These are phyloP conservation scores for Neoconidiobolus thromboides DNA, from an alignment of 371 early-diverging fungal genomes.

Conservation along the genomic window DNA sequence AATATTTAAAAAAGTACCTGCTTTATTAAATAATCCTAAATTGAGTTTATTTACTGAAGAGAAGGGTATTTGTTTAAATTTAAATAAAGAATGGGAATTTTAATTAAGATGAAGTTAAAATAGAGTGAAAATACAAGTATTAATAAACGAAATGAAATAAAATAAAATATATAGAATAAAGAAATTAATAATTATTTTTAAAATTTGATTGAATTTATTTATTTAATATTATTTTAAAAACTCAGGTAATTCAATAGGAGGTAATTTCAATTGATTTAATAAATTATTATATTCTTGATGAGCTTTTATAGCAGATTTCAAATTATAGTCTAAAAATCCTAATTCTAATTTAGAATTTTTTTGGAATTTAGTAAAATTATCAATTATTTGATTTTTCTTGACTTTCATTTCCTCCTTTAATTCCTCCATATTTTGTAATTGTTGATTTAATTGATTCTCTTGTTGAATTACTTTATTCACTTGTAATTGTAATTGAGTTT, in stretches of 20 bases:
- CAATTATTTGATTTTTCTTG: background rate
- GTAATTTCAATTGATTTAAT: background rate
- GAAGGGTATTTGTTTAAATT: too few species aligned
- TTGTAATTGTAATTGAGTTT: too few species aligned
- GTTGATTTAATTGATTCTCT: background rate
- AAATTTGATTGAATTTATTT: too few species aligned
- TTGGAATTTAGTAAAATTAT: background rate
- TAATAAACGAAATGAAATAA: too few species aligned
- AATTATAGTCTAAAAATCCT: background rate
- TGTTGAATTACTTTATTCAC: too few species aligned
- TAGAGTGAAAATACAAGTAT: too few species aligned
- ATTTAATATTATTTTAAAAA: too few species aligned
- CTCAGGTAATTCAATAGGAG: too few species aligned
- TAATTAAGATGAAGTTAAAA: too few species aligned
- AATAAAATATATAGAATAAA: too few species aligned
- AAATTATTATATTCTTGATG: background rate
- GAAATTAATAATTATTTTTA: too few species aligned
- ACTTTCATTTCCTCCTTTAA: background rate
- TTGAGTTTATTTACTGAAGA: background rate
- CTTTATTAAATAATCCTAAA: background rate
- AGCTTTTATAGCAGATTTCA: background rate
- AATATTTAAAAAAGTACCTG: slow-evolving; percentile 1
- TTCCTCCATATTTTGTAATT: background rate
- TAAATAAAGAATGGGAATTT: too few species aligned
- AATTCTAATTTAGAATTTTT: background rate